Evolutionary conservation across 371 early-diverging fungal species (phyloP), one percentile per base, ranked within the genome.

Genomic region (Mucor indicus): DNA sequence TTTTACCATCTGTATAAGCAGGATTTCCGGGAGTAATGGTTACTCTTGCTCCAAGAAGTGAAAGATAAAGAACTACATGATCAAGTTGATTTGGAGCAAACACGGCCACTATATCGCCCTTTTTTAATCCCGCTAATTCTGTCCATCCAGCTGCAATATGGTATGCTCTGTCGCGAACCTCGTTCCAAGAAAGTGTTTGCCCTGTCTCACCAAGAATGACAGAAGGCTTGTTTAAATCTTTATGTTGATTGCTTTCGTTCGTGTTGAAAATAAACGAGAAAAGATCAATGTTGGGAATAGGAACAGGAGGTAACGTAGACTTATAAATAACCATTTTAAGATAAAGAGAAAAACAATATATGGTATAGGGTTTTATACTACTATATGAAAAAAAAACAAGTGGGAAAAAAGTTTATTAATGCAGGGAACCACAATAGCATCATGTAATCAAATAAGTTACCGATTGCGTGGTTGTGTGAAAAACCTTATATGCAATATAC

Each of bases 71-170:
- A 13, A 74, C 38, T 35, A 47, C 50, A 50, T 74, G 75, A 42
- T 74, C 66, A 25, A 50, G 54, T 41, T 74, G 71, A 40, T 92
- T 93, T 22, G 86, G 87, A n/a, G 88, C 69, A 50, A 83, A 84
- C 4, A 88, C 67, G 23, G 83, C 90, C n/a, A 90, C 75, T 1
- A 84, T 83, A 53, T 91, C 86, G 23, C 89, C 84, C 27, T 73
- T 71, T 33, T 80, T 69, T 21, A 92, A 68, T 0, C 77, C 77
- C 3, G 81, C 62, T 42, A 80, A 64, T 55, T 74, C 60, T 42
- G 38, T 49, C 62, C 62, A 62, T 0, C 62, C 62, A 16, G 41
- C 31, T 27, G 57, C 62, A 24, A 61, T 23, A 37, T 25, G 42
- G 12, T 17, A 16, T 12, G 56, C 44, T 36, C 39, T 16, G 15